These are phyloP conservation scores for Pezicula neosporulosa DNA, from an alignment of 2,329 filamentous ascomycete species.

Conservation along the genomic window DNA sequence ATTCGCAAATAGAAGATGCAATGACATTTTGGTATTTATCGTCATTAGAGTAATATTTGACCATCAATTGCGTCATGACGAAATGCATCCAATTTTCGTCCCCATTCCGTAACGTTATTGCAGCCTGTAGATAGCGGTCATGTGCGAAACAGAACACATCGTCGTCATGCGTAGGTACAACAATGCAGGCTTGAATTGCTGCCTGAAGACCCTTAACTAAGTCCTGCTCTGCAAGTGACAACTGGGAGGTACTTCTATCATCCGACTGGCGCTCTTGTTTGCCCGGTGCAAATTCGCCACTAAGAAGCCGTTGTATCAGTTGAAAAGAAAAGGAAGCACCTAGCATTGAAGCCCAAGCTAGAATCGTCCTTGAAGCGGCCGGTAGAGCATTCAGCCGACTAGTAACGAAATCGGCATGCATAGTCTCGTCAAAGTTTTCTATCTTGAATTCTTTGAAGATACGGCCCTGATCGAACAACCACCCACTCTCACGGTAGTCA, in stretches of 20 bases:
- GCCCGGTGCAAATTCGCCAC: conserved; percentile 61
- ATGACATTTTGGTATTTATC: conserved; percentile 65
- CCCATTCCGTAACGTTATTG: conserved; percentile 65
- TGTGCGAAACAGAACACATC: conserved; percentile 86
- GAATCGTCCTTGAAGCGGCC: conserved; percentile 65
- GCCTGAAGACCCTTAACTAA: conserved; percentile 75
- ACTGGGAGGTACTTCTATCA: conserved; percentile 28
- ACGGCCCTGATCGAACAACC: conserved; percentile 82
- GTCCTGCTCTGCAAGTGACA: conserved; percentile 56
- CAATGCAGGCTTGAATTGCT: conserved; percentile 74
- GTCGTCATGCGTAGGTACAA: conserved; percentile 79
- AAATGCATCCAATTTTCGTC: conserved; percentile 83
- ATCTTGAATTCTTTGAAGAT: conserved; percentile 83
- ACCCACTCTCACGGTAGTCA: conserved; percentile 76
- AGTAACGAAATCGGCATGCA: conserved; percentile 80
- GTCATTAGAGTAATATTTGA: conserved; percentile 65
- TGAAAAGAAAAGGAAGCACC: conserved; percentile 83
- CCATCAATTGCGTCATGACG: conserved; percentile 76
- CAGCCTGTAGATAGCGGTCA: conserved; percentile 79
- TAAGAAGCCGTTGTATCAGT: conserved; percentile 73
- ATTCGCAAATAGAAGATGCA: conserved; percentile 77
- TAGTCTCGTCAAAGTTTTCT: conserved; percentile 72
- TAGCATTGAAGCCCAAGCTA: conserved; percentile 83
- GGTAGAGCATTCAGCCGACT: conserved; percentile 76
- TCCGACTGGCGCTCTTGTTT: conserved; percentile 33